These are phyloP conservation scores for Malassezia sympodialis DNA, from an alignment of 1,284 basidiomycete species.

Conservation along the genomic window DNA sequence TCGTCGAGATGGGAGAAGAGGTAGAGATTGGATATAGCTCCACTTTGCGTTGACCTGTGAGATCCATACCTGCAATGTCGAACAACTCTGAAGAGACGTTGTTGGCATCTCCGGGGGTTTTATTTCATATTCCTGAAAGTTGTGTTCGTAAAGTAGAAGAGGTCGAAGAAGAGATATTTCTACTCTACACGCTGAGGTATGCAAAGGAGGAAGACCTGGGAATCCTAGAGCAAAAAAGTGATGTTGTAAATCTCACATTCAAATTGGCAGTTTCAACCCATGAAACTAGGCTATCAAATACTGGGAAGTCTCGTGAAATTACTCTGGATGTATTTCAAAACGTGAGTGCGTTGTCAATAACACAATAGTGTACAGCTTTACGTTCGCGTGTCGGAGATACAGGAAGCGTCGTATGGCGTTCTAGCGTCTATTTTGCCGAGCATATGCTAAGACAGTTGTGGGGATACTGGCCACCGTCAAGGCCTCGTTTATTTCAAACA, in stretches of 20 bases:
- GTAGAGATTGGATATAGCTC: conserved; percentile 12
- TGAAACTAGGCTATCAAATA: neutral
- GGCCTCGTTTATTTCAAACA: conserved; percentile 12
- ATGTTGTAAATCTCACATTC: neutral
- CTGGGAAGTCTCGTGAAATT: neutral
- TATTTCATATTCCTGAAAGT: neutral
- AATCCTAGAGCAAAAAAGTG: neutral
- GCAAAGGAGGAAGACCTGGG: conserved; percentile 2
- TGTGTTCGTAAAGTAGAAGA: conserved; percentile 20
- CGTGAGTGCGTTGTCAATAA: neutral
- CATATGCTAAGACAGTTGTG: conserved; percentile 8
- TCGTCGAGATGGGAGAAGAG: conserved; percentile 5
- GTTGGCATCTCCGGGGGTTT: neutral
- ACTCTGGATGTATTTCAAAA: neutral
- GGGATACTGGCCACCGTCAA: neutral
- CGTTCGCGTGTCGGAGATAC: conserved; percentile 34
- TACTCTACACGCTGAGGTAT: conserved; percentile 21
- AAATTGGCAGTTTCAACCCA: neutral
- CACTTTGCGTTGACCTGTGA: neutral
- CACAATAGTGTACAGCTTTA: conserved; percentile 31
- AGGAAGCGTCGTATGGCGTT: conserved; percentile 39
- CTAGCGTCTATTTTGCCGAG: conserved; percentile 26
- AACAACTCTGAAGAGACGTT: neutral
- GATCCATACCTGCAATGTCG: neutral
- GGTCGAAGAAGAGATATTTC: conserved; percentile 30